Conservation (phyloP, 164 flowering plant species). For the Akebia trifoliata region DNA sequence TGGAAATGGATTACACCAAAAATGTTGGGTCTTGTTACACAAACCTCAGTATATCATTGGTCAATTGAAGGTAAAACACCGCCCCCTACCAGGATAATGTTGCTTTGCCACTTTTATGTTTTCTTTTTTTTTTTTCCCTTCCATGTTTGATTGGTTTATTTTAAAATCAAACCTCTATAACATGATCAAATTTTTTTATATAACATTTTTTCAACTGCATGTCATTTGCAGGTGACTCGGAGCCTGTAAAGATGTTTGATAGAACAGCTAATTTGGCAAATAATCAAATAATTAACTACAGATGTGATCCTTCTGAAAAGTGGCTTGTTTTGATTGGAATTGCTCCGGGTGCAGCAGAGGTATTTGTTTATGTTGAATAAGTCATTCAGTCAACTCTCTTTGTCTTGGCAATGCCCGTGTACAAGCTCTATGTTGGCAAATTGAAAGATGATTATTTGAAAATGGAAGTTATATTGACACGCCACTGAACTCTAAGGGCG, state of each 20-base stretch:
- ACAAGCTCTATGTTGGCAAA: too few relatives aligned
- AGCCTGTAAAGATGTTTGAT: conserved; percentile 93
- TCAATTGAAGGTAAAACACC: conserved; percentile 70
- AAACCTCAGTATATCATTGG: conserved; percentile 96
- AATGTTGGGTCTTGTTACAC: conserved; percentile 91
- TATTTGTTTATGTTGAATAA: conserved; percentile 19
- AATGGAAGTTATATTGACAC: too few relatives aligned
- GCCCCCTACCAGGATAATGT: background rate
- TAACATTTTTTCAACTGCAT: too few relatives aligned
- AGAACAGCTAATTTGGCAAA: conserved; percentile 85
- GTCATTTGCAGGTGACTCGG: conserved; percentile 69
- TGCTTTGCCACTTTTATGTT: too few relatives aligned
- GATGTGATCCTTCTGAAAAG: conserved; percentile 89
- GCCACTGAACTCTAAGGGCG: too few relatives aligned
- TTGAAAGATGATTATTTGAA: too few relatives aligned
- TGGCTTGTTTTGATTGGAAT: conserved; percentile 99
- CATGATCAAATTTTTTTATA: too few relatives aligned
- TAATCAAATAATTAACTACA: conserved; percentile 93
- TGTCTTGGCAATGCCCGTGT: background rate
- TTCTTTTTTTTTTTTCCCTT: background rate
- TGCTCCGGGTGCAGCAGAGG: conserved; percentile 98
- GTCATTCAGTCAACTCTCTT: background rate
- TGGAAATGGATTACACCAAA: conserved; percentile 98
- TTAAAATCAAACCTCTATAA: too few relatives aligned
- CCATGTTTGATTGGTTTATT: too few relatives aligned